Percentiles rank a stretch among this genome's conserved stretches.
Conservation (phyloP, 352 stramenopile species). For the Thraustochytrium striatum region DNA sequence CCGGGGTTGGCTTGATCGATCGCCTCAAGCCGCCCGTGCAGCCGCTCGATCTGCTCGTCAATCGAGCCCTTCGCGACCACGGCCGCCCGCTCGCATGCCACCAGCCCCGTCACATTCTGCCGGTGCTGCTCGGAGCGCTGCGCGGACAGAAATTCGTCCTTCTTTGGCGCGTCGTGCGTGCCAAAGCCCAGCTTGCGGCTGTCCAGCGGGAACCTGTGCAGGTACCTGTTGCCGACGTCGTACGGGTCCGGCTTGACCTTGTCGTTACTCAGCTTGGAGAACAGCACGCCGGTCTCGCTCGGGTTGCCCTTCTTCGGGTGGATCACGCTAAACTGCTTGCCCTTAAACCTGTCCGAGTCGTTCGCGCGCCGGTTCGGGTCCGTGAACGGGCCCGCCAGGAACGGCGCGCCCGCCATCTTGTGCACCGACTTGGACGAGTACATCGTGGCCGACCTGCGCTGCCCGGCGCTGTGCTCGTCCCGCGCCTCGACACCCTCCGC, state of each 20-base stretch:
- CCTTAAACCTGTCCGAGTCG: slow-evolving; percentile 49
- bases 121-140: slow-evolving; percentile 81
- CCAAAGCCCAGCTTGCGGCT: slow-evolving; percentile 80
- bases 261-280: slow-evolving; percentile 72
- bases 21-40: background rate
- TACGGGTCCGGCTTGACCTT: slow-evolving; percentile 74
- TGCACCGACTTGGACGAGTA: slow-evolving; percentile 60
- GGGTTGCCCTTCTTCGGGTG: slow-evolving; percentile 56
- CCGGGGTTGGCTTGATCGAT: slow-evolving; percentile 45
- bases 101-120: slow-evolving; percentile 72
- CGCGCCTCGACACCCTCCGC: too few species aligned
- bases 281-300: slow-evolving; percentile 63
- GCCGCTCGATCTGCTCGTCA: slow-evolving; percentile 51
- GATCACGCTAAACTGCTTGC: slow-evolving; percentile 57
- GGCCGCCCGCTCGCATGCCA: slow-evolving; percentile 59
- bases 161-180: slow-evolving; percentile 77
- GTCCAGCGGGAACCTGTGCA: slow-evolving; percentile 75
- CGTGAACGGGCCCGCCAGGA: slow-evolving; percentile 53
- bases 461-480: too few species aligned
- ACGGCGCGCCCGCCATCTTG: slow-evolving; percentile 57
- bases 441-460: too few species aligned
- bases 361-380: slow-evolving; percentile 57
- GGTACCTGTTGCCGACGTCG: slow-evolving; percentile 76
- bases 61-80: slow-evolving; percentile 60
- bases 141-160: slow-evolving; percentile 82